These are phyloP conservation scores for Coprinellus aureogranulatus DNA, from an alignment of 768 basidiomycete species.

Conservation along the genomic window DNA sequence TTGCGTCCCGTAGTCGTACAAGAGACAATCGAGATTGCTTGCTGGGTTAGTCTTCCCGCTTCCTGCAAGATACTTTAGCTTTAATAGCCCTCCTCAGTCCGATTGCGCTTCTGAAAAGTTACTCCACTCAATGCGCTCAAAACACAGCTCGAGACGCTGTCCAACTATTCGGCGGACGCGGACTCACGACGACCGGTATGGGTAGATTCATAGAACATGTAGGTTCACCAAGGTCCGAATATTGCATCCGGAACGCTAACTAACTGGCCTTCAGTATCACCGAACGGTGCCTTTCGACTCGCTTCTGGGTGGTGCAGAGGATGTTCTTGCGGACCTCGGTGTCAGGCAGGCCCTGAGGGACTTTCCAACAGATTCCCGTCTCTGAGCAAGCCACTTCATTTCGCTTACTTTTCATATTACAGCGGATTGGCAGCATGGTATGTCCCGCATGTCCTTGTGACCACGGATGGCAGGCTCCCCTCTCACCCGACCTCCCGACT, in stretches of 20 bases:
- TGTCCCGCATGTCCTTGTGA: neutral
- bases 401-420: no score
- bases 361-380: conserved; percentile 64
- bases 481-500: neutral
- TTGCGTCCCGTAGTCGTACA: conserved; percentile 46
- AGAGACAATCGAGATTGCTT: conserved; percentile 70
- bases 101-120: conserved; percentile 74
- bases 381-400: conserved; percentile 33
- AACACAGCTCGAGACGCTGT: conserved; percentile 60
- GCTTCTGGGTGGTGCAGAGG: conserved; percentile 65
- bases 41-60: conserved; percentile 52
- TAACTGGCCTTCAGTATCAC: conserved; percentile 48
- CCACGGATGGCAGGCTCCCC: neutral
- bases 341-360: conserved; percentile 69
- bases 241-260: neutral
- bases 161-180: conserved; percentile 81
- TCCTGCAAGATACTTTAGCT: neutral
- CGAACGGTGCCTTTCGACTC: conserved; percentile 68
- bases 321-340: conserved; percentile 71
- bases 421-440: no score
- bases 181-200: conserved; percentile 82
- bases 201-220: conserved; percentile 74
- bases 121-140: conserved; percentile 58
- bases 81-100: conserved; percentile 34
- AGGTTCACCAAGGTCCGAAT: conserved; percentile 14